Percentiles rank a stretch among this genome's conserved stretches.
phyloP scores from a whole-genome alignment of 225 moss, liverwort and hornwort genomes.

The Ulota crispa region DNA sequence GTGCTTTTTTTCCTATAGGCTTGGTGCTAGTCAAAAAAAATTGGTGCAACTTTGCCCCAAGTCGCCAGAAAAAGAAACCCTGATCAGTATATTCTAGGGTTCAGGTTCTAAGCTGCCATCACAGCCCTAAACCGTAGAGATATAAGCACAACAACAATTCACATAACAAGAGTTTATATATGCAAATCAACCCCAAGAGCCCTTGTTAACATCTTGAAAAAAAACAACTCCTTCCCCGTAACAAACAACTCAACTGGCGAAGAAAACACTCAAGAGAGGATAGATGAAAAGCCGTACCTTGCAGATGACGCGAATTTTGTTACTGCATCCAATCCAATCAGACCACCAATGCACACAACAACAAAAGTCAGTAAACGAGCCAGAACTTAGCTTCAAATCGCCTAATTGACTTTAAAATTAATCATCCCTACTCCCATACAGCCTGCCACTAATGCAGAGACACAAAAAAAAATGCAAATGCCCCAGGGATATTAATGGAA shows the following conservation, averaged over 20 bases:
- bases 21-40: no score
- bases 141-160: not conserved
- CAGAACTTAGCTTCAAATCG: not conserved
- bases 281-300: conserved; percentile 50
- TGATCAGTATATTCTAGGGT: not conserved
- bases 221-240: not conserved
- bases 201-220: not conserved
- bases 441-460: not conserved
- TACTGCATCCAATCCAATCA: conserved; percentile 43
- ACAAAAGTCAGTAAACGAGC: conserved; percentile 9
- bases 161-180: not conserved
- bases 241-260: not conserved
- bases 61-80: no score
- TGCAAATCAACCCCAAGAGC: not conserved
- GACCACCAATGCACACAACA: conserved; percentile 28
- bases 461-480: not conserved
- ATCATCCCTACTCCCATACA: not conserved
- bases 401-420: not conserved
- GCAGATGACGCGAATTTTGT: conserved; percentile 62
- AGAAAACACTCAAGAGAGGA: not conserved
- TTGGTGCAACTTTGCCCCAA: no score
- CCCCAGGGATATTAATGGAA: not conserved
- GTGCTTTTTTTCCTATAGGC: no score
- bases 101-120: not conserved
- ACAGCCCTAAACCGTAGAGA: conserved; percentile 4